A percentile compares a stretch with the other conserved stretches of the same genome.
Conservation (phyloP, 2,329 filamentous ascomycete genomes). For the Fusarium bactridioides region DNA sequence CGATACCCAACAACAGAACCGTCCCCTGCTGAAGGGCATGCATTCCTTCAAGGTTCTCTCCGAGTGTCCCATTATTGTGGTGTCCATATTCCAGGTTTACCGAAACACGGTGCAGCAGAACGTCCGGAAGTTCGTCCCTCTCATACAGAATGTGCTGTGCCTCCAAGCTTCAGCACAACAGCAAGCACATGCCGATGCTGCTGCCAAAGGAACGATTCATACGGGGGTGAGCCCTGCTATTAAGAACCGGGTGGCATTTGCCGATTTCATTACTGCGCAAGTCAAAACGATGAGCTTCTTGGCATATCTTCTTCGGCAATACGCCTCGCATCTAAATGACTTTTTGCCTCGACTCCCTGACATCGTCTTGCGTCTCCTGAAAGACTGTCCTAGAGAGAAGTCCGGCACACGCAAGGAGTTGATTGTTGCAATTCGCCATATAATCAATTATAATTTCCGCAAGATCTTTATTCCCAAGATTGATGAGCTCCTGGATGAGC, state of each 20-base stretch:
- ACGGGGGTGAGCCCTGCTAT: conserved; percentile 94
- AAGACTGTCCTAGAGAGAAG: conserved; percentile 94
- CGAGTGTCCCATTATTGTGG: conserved; percentile 98
- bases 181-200: conserved; percentile 87
- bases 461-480: conserved; percentile 96
- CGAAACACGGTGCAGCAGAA: conserved; percentile 80
- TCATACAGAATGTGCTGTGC: conserved; percentile 89
- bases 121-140: conserved; percentile 89
- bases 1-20: conserved; percentile 81
- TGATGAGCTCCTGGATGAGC: conserved; percentile 91
- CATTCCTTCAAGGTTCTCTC: conserved; percentile 98
- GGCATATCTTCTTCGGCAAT: conserved; percentile 89
- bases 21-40: conserved; percentile 90
- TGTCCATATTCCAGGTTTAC: conserved; percentile 97
- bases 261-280: conserved; percentile 96
- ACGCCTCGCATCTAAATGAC: conserved; percentile 85
- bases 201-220: conserved; percentile 80
- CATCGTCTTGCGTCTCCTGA: conserved; percentile 88
- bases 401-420: conserved; percentile 94
- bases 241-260: conserved; percentile 91
- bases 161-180: conserved; percentile 93
- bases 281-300: conserved; percentile 99
- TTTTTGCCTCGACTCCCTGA: conserved; percentile 86
- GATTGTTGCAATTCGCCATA: conserved; percentile 94
- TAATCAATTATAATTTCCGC: conserved; percentile 98